Base-by-base conservation (phyloP, 2,329 filamentous ascomycete genomes). In the Exserohilum rostratum region DNA sequence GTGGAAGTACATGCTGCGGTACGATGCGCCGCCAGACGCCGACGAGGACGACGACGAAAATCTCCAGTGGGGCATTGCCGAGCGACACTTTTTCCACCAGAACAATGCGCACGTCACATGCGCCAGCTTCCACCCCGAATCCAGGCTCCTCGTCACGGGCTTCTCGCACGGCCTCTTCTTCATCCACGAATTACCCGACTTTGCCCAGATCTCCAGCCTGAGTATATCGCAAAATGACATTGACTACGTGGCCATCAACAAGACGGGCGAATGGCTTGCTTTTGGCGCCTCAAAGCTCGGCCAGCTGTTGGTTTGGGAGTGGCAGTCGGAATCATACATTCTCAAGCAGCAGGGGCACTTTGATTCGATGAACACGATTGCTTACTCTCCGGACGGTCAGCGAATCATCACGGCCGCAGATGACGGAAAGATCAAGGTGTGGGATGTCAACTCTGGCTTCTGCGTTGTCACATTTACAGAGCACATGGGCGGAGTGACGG, bases 261-360 rank as follows among this genome's bases (percentile, higher is more conserved):
- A 90, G 73, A 90, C 89, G 29, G 95, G 95, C 47, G 93, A 98
- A 78, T 99, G 95, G 95, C 80, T 99, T 18, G 96, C 96, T 0
- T 97, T 99, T 74, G 95, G 93, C 12, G 95, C 96, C 0, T 96
- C 95, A 2, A 96, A 96, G 68, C 83, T 96, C 5, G 96, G 96
- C 0, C 95, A 99, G 72, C 82, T 99, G n/a, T 80, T 99, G 3
- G 95, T 99, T 3, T 99, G 95, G 95, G 95, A 99, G 75, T 99
- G 96, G 93, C 93, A 98, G 73, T 99, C 95, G 0, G 96, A 99
- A 76, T 98, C 93, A 5, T 99, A 99, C 75, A 96, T 99, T 54
- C 81, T 99, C 43, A 99, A 99, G 77, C 95, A 99, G 71, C 95
- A 98, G 76, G 95, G 93, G 0, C 95, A 99, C 76, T 93, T 96